Base-by-base conservation (phyloP, 2,329 filamentous ascomycete genomes). In the Monosporascus sp. region DNA sequence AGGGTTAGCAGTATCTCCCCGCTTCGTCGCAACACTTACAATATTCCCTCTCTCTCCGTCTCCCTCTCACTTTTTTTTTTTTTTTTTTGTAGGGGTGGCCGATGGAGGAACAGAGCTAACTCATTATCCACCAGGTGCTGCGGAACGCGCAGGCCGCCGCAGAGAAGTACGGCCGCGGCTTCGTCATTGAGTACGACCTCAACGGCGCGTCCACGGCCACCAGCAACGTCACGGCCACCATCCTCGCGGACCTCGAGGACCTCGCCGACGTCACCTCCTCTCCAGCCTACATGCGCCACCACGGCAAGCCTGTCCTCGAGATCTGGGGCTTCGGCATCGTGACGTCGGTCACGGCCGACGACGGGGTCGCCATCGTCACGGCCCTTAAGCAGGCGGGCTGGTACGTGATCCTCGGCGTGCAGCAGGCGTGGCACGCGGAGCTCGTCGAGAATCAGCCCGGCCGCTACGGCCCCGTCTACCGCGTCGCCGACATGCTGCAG, bases 351-450 rank as follows among this genome's bases (percentile, higher is more conserved):
- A 63, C 55, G 7, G 54, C 47, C 9, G 57, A 63, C 24, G 62
- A 65, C 43, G 61, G 58, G 17, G 26, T 60, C 17, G 58, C 57
- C 3, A 61, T 65, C 52, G 55, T 63, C 9, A 61, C 55, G 15
- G 57, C 61, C 7, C 59, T 64, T 3, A 63, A 64, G 49, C 51
- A 54, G 14, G 61, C 62, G 2, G 62, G 62, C 7, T 61, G 53
- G 50, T 63, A 64, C 26, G 60, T 64, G 35, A 62, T 63, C 41
- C 58, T 64, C 7, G 62, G 62, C 7, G 61, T 63, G 17, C 61
- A 62, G 47, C 61, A 63, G 51, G 60, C 61, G 5, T 64, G 62
- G 62, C 62, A 62, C n/a, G 61, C 62, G 3, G 61, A 63, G 48
- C 47, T 64, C 9, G 60, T 55, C 2, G 52, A 58, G 45, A 48